Evolutionary conservation across 2,329 filamentous ascomycete species (phyloP).

Genomic region (Salinomyces thailandicus): DNA sequence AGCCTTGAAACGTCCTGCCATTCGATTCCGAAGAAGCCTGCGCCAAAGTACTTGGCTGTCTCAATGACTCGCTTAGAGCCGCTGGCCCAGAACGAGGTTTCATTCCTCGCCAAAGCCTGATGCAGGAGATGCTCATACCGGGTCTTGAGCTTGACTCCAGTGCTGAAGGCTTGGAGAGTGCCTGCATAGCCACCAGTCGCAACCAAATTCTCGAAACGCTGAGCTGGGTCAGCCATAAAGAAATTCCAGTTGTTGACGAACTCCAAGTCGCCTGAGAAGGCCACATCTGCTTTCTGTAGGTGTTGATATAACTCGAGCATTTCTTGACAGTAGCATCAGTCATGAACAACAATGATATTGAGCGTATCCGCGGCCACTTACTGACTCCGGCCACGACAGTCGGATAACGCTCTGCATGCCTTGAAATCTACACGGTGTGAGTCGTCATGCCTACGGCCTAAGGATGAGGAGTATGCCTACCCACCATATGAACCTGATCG

Average conservation of each 20-base stretch:
- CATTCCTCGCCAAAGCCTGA: conserved; percentile 16
- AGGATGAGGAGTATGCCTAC: not conserved
- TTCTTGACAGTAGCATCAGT: conserved; percentile 20
- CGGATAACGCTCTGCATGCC: conserved; percentile 49
- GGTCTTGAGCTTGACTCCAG: conserved; percentile 44
- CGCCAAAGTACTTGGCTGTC: conserved; percentile 45
- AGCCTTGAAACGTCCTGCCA: conserved; percentile 35
- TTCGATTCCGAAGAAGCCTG: conserved; percentile 45
- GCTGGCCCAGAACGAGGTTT: conserved; percentile 45
- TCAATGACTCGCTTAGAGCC: conserved; percentile 45
- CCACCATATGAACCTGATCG: conserved; percentile 50
- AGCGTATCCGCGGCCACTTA: conserved; percentile 25
- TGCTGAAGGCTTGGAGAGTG: conserved; percentile 43
- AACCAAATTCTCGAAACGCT: conserved; percentile 45
- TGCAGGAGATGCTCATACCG: conserved; percentile 41
- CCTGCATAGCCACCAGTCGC: conserved; percentile 47
- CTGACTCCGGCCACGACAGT: conserved; percentile 40
- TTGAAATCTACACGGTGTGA: conserved; percentile 37
- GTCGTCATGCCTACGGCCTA: conserved; percentile 6
- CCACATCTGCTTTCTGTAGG: conserved; percentile 32
- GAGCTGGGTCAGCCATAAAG: conserved; percentile 36
- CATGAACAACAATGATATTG: not conserved
- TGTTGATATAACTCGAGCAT: conserved; percentile 40
- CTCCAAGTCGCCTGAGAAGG: conserved; percentile 40
- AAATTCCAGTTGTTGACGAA: conserved; percentile 48